These are phyloP conservation scores for Trametes villosa DNA, from an alignment of 768 basidiomycete genomes.

Conservation along the genomic window DNA sequence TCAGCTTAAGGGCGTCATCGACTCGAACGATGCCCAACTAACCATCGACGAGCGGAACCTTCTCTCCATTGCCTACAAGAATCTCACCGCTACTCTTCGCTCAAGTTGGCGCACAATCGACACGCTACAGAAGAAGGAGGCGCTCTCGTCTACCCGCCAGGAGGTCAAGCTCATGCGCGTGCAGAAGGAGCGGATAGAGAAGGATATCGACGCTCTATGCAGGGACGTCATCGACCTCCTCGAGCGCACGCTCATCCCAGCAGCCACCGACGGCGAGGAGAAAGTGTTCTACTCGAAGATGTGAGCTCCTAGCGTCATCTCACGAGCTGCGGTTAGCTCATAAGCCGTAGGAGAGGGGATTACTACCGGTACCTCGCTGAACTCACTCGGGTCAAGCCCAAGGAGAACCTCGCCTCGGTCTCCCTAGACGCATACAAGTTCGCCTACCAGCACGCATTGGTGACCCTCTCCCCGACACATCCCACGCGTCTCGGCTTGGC, in stretches of 20 bases:
- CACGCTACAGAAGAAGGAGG: constrained; percentile 71
- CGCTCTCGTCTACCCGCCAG: constrained; percentile 51
- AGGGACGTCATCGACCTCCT: constrained; percentile 77
- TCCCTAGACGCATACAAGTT: constrained; percentile 86
- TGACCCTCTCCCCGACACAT: constrained; percentile 76
- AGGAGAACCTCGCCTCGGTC: constrained; percentile 68
- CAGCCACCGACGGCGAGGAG: constrained; percentile 76
- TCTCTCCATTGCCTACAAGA: constrained; percentile 90
- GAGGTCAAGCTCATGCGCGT: constrained; percentile 70
- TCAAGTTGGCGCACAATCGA: constrained; percentile 86
- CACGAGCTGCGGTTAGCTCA: constrained; percentile 15
- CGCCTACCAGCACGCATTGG: constrained; percentile 81
- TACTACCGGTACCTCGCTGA: constrained; percentile 92
- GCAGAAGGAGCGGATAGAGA: constrained; percentile 77
- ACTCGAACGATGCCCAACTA: constrained; percentile 67
- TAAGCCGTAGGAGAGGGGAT: constrained; percentile 70
- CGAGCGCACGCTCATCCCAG: constrained; percentile 58
- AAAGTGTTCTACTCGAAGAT: constrained; percentile 92
- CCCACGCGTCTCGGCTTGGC: constrained; percentile 88
- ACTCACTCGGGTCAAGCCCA: constrained; percentile 73
- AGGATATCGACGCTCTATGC: constrained; percentile 76
- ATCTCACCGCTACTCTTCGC: constrained; percentile 80
- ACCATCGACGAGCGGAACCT: constrained; percentile 88
- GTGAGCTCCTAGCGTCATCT: constrained; percentile 44
- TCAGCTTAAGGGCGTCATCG: constrained; percentile 78